Evolutionary conservation across 352 stramenopile genomes (phyloP).

Genomic region (Phytophthora hybrid): DNA sequence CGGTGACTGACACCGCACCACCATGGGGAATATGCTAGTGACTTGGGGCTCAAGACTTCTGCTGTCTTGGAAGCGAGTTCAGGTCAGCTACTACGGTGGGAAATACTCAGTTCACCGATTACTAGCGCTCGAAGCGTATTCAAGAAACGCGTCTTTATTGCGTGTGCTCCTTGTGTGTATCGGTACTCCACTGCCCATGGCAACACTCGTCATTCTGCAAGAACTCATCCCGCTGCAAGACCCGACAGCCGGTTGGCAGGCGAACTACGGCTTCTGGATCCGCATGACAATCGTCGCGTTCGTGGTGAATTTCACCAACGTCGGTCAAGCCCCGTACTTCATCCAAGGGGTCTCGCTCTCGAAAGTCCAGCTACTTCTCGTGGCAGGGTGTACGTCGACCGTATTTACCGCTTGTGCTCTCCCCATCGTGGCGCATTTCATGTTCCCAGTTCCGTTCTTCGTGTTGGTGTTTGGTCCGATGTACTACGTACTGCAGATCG

Average conservation of each 20-base stretch:
- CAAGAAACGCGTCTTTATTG: not conserved
- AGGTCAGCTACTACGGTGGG: conserved; percentile 13
- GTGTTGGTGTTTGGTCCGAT: conserved; percentile 2
- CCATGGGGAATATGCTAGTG: not conserved
- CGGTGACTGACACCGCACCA: not conserved
- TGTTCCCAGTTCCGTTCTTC: conserved; percentile 23
- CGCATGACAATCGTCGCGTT: conserved; percentile 8
- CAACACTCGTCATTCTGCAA: not conserved
- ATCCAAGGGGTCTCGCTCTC: conserved; percentile 1
- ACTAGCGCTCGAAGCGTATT: conserved; percentile 21
- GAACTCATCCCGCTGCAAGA: conserved; percentile 24
- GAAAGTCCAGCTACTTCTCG: not conserved
- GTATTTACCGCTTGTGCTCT: not conserved
- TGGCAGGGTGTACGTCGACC: not conserved
- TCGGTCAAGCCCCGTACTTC: conserved; percentile 3
- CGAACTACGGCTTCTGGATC: conserved; percentile 26
- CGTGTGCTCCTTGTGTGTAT: conserved; percentile 12
- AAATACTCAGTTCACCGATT: conserved; percentile 17
- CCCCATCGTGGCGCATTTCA: not conserved
- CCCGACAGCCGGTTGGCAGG: conserved; percentile 9
- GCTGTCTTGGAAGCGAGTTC: not conserved
- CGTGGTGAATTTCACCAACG: not conserved
- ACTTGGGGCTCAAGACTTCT: not conserved
- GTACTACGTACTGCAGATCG: conserved; percentile 13
- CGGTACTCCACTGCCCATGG: conserved; percentile 7